Evolutionary conservation across 345 rosid species (phyloP).

Genomic region (Zanthoxylum bungeanum): DNA sequence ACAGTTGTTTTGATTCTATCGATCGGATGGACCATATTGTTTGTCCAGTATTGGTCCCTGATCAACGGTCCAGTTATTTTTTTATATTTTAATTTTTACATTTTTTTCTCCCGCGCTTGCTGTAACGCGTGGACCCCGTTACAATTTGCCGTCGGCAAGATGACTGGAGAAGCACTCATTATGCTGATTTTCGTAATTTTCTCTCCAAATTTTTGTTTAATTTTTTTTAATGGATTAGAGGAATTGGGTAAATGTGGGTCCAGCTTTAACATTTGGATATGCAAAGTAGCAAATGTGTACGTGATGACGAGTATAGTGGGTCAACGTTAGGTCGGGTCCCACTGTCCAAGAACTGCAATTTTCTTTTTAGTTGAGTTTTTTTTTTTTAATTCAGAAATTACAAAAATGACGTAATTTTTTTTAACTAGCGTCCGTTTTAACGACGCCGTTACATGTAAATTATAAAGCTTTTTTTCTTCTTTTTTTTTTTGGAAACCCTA

Average conservation of each 20-base stretch:
- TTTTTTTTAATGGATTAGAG: too few relatives aligned
- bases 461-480: too few relatives aligned
- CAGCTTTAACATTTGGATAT: neutral
- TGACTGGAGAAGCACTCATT: constrained; percentile 18
- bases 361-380: neutral
- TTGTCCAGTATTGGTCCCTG: constrained; percentile 11
- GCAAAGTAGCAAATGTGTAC: neutral
- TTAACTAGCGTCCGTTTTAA: too few relatives aligned
- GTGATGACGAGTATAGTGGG: neutral
- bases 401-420: too few relatives aligned
- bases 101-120: constrained; percentile 6
- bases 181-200: neutral
- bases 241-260: neutral
- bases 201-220: neutral
- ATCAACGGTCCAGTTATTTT: neutral
- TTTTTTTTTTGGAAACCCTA: too few relatives aligned
- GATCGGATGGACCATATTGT: constrained; percentile 2
- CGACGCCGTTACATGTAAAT: too few relatives aligned
- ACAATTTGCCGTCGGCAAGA: constrained; percentile 7
- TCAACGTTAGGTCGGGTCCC: neutral
- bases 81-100: too few relatives aligned
- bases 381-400: too few relatives aligned
- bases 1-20: neutral
- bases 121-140: constrained; percentile 18
- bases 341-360: too few relatives aligned